Base-by-base conservation (phyloP, 2,329 filamentous ascomycete species). In the Monosporascus sp. region DNA sequence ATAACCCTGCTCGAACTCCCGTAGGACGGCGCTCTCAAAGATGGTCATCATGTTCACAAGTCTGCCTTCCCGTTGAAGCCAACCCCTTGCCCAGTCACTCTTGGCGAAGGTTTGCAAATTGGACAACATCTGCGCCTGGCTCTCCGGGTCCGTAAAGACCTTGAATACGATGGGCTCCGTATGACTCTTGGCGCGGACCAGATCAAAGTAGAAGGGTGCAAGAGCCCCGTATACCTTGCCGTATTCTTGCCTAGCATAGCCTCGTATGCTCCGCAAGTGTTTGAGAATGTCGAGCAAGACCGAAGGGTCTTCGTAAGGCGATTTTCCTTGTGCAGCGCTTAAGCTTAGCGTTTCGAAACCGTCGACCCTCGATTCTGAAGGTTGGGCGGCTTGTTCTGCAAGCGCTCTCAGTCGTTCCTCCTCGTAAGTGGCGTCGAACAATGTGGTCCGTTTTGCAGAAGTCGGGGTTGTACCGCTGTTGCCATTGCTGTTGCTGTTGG, bases 1-100 rank as follows among this genome's bases (percentile, higher is more conserved):
- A 60, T 95, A 96, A 4, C 90, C 94, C 65, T 94, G 88, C 70
- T 95, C 89, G 61, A 99, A 99, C 68, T 99, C 94, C 48, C 88
- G 82, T 49, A 97, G 73, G 3, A 95, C 92, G 3, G 92, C 91
- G 52, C 87, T 91, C 71, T 97, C 93, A 63, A 99, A 99, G 54
- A 94, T 85, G 38, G 80, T 80, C 59, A 87, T 82, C 80, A 95
- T 91, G 24, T 79, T 81, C 38, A 82, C 76, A 20, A 99, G 74
- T 65, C 87, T 89, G 56, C 88, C 83, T 62, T 88, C 82, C 44
- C 93, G 78, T 60, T 83, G 78, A 47, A 75, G 70, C 77, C 88
- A 92, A 2, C 90, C 92, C 53, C 87, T 75, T 0, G 89, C 80
- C 74, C 83, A 89, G 68, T 99, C 94, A 64, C 89, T 90, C 63